These are phyloP conservation scores for Claviceps sp. DNA, from an alignment of 2,329 filamentous ascomycete species.

Conservation along the genomic window DNA sequence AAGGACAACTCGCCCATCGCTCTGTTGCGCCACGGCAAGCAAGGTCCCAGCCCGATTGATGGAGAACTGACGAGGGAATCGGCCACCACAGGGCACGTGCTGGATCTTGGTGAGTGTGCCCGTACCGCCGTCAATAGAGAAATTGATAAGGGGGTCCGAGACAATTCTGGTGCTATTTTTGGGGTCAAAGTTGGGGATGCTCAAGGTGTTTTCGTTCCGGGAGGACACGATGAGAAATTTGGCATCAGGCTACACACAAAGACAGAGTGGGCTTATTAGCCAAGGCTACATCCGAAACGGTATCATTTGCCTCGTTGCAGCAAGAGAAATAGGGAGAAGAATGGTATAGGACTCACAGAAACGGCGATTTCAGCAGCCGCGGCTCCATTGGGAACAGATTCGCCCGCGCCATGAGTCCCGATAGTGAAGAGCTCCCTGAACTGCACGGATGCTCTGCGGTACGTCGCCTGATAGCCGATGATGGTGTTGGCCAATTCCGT, in stretches of 20 bases:
- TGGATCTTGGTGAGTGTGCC: slow-evolving; percentile 43
- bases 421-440: slow-evolving; percentile 35
- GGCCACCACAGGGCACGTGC: slow-evolving; percentile 49
- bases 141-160: slow-evolving; percentile 54
- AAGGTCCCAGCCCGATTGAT: slow-evolving; percentile 50
- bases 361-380: slow-evolving; percentile 42
- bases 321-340: slow-evolving; percentile 13
- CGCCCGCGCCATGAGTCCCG: slow-evolving; percentile 32
- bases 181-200: slow-evolving; percentile 30
- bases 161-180: slow-evolving; percentile 29
- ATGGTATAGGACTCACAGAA: slow-evolving; percentile 33
- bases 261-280: too few relatives aligned
- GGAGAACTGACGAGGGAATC: slow-evolving; percentile 52
- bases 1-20: slow-evolving; percentile 45
- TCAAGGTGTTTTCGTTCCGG: slow-evolving; percentile 45
- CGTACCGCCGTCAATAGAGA: slow-evolving; percentile 37
- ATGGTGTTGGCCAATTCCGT: slow-evolving; percentile 47
- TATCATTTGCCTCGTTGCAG: too few relatives aligned
- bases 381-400: slow-evolving; percentile 25
- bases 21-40: slow-evolving; percentile 53
- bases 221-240: slow-evolving; percentile 55
- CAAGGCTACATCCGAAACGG: too few relatives aligned
- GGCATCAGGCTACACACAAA: slow-evolving; percentile 34
- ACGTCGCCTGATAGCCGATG: slow-evolving; percentile 41
- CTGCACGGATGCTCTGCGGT: slow-evolving; percentile 27